These are phyloP conservation scores for Huntiella savannae DNA, from an alignment of 2,329 filamentous ascomycete genomes.

Conservation along the genomic window DNA sequence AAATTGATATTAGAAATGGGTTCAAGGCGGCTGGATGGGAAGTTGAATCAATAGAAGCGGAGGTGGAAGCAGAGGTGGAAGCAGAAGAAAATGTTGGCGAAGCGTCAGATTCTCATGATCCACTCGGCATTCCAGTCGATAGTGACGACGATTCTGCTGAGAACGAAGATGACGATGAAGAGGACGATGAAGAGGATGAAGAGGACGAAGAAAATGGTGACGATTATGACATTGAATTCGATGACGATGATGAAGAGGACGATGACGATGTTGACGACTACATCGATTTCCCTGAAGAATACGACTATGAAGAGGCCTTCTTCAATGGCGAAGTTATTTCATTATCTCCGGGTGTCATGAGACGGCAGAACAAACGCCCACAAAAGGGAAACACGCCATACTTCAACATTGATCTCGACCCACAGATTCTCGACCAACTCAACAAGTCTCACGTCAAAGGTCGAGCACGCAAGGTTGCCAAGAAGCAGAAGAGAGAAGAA, in stretches of 20 bases:
- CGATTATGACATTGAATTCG: neutral
- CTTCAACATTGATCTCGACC: conserved; percentile 31
- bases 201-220: neutral
- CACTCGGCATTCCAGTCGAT: neutral
- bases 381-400: conserved; percentile 4
- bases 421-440: conserved; percentile 44
- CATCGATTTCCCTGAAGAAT: neutral
- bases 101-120: neutral
- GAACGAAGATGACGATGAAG: neutral
- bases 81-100: too few species aligned
- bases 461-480: conserved; percentile 48
- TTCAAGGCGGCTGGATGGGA: too few species aligned
- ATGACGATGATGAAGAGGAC: neutral
- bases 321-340: conserved; percentile 6
- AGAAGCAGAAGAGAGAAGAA: conserved; percentile 51
- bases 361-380: neutral
- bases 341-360: conserved; percentile 2
- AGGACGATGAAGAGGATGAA: neutral
- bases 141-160: neutral
- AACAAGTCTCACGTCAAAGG: conserved; percentile 46
- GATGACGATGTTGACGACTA: neutral
- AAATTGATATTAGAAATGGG: too few species aligned
- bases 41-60: too few species aligned
- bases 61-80: too few species aligned
- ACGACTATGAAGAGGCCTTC: neutral